Evolutionary conservation across 371 early-diverging fungal species (phyloP).

Genomic region (Mucor mucedo): DNA sequence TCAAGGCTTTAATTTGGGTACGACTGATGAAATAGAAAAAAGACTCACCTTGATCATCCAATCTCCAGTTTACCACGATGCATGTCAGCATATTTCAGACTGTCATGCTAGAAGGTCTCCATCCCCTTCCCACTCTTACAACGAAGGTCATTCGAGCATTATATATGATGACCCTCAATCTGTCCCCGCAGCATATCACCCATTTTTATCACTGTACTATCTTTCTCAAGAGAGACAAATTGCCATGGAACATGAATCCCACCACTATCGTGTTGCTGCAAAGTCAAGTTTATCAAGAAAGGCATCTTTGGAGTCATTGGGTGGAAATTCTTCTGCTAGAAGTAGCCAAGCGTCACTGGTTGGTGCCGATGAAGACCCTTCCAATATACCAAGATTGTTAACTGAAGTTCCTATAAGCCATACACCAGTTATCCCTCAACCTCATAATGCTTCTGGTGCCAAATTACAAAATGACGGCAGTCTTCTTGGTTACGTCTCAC

Average conservation of each 20-base stretch:
- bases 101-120: constrained; percentile 14
- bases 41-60: constrained; percentile 63
- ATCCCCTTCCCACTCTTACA: constrained; percentile 8
- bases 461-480: constrained; percentile 17
- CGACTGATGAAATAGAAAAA: constrained; percentile 68
- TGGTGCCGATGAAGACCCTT: constrained; percentile 17
- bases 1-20: constrained; percentile 83
- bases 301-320: constrained; percentile 42
- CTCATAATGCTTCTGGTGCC: constrained; percentile 5
- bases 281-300: constrained; percentile 39
- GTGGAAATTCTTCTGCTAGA: constrained; percentile 37
- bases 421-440: constrained; percentile 15
- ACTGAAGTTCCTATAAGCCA: constrained; percentile 30
- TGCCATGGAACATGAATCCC: constrained; percentile 46
- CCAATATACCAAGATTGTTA: constrained; percentile 16
- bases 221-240: constrained; percentile 79
- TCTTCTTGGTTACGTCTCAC: constrained; percentile 33
- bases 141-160: constrained; percentile 14
- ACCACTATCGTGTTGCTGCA: constrained; percentile 12
- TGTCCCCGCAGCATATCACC: constrained; percentile 61
- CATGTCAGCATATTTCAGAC: constrained; percentile 27
- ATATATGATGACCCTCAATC: constrained; percentile 51
- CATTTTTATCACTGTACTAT: constrained; percentile 84
- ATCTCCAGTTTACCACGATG: constrained; percentile 40
- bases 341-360: constrained; percentile 47